Conservation (phyloP, 139 green algal species). For the Limnomonas spitsbergensis region DNA sequence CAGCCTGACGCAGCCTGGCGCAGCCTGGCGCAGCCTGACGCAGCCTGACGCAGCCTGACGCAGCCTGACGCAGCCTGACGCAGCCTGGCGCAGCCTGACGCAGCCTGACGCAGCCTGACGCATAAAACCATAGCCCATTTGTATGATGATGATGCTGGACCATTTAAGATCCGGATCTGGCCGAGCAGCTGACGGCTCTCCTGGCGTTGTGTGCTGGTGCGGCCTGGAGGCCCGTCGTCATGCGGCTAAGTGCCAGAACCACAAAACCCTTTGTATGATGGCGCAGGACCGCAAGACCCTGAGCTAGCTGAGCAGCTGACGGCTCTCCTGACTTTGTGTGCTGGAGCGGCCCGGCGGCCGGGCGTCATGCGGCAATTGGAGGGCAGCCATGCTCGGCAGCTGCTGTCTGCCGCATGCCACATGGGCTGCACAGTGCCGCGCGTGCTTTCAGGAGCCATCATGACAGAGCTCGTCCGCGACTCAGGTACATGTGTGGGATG, state of each 20-base stretch:
- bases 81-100: no score
- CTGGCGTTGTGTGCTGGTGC: neutral
- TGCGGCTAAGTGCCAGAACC: no score
- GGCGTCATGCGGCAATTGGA: neutral
- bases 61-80: no score
- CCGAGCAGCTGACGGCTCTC: neutral
- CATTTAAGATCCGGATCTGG: neutral
- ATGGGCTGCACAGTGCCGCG: neutral
- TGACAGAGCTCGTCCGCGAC: neutral
- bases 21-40: no score
- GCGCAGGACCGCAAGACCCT: neutral
- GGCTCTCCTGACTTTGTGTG: neutral
- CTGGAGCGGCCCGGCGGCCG: neutral
- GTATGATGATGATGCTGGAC: no score
- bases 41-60: no score
- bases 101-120: no score
- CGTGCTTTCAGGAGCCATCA: neutral
- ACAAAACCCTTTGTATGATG: no score
- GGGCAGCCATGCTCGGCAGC: neutral
- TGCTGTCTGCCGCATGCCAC: neutral
- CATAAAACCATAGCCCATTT: no score
- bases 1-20: no score
- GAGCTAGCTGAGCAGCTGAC: neutral
- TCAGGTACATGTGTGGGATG: no score
- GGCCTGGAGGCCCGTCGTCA: no score